phyloP scores from a whole-genome alignment of 805 yeast genomes.

The Brettanomyces sp. region DNA sequence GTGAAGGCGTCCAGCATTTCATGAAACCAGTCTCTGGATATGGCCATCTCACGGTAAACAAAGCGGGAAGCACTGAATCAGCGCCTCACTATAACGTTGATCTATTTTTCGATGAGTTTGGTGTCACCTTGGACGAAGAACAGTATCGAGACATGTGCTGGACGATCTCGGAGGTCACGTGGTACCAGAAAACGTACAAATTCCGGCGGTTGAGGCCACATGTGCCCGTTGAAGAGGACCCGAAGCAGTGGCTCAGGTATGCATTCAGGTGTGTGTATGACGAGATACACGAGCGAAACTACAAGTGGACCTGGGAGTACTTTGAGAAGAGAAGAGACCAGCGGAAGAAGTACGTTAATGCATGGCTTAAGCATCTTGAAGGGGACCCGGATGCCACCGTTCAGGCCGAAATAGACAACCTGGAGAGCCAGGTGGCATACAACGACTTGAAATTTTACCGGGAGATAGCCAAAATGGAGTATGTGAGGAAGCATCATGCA shows the following conservation, averaged over 20 bases:
- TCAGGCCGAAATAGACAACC: slow-evolving; percentile 30
- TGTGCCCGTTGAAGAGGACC: slow-evolving; percentile 44
- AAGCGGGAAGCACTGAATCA: slow-evolving; percentile 60
- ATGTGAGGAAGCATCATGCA: slow-evolving; percentile 39
- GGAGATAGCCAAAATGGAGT: slow-evolving; percentile 61
- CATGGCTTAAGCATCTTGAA: slow-evolving; percentile 50
- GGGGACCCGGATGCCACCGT: slow-evolving; percentile 29
- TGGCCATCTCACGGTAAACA: slow-evolving; percentile 76
- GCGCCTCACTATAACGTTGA: slow-evolving; percentile 66
- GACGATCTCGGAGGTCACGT: slow-evolving; percentile 73
- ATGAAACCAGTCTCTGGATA: slow-evolving; percentile 83
- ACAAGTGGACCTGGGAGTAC: slow-evolving; percentile 84
- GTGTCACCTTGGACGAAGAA: slow-evolving; percentile 73
- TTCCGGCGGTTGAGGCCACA: slow-evolving; percentile 66
- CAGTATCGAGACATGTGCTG: slow-evolving; percentile 78
- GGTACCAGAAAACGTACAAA: slow-evolving; percentile 67
- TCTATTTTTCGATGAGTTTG: slow-evolving; percentile 77
- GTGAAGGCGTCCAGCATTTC: slow-evolving; percentile 39
- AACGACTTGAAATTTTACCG: slow-evolving; percentile 85
- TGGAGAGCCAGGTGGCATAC: slow-evolving; percentile 54
- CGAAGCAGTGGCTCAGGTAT: slow-evolving; percentile 74
- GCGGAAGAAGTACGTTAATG: slow-evolving; percentile 51
- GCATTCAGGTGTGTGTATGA: slow-evolving; percentile 66
- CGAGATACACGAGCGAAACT: slow-evolving; percentile 74
- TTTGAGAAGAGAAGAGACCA: slow-evolving; percentile 65